Conservation (phyloP, 768 basidiomycete genomes). For the Daedaleopsis nitida region DNA sequence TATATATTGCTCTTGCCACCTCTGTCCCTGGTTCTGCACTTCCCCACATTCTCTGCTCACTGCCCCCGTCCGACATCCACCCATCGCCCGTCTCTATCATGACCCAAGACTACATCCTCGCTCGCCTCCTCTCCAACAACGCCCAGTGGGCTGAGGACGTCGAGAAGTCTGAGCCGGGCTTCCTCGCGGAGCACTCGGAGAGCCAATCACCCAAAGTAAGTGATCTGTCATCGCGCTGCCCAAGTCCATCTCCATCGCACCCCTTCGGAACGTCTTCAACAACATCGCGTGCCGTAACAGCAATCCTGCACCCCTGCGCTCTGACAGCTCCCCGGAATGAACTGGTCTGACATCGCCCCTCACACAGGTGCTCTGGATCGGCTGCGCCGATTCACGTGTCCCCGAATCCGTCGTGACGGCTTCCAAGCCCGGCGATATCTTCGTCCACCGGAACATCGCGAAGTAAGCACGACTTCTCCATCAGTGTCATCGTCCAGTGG, state of each 20-base stretch:
- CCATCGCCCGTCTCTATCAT: conserved; percentile 3
- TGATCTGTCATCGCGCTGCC: conserved; percentile 15
- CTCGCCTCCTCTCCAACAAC: conserved; percentile 51
- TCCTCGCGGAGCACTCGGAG: conserved; percentile 61
- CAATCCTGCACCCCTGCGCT: no score
- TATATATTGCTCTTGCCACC: not conserved
- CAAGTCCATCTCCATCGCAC: no score
- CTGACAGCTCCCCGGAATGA: no score
- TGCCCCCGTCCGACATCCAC: no score
- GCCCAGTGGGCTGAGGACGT: conserved; percentile 71
- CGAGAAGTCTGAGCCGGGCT: conserved; percentile 53
- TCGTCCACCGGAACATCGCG: conserved; percentile 86
- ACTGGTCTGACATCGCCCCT: not conserved
- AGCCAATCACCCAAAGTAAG: conserved; percentile 71
- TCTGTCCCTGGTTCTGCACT: not conserved
- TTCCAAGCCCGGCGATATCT: conserved; percentile 76
- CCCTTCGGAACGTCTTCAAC: no score
- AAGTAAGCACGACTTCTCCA: conserved; percentile 54
- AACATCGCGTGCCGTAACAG: no score
- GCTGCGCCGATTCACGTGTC: conserved; percentile 84
- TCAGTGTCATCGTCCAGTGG: not conserved
- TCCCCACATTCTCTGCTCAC: not conserved
- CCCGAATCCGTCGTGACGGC: conserved; percentile 76
- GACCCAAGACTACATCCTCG: conserved; percentile 25
- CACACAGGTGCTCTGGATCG: conserved; percentile 73